Evolutionary conservation across 768 basidiomycete species (phyloP), one percentile per base, ranked within the genome.

Genomic region (Suillus luteus): DNA sequence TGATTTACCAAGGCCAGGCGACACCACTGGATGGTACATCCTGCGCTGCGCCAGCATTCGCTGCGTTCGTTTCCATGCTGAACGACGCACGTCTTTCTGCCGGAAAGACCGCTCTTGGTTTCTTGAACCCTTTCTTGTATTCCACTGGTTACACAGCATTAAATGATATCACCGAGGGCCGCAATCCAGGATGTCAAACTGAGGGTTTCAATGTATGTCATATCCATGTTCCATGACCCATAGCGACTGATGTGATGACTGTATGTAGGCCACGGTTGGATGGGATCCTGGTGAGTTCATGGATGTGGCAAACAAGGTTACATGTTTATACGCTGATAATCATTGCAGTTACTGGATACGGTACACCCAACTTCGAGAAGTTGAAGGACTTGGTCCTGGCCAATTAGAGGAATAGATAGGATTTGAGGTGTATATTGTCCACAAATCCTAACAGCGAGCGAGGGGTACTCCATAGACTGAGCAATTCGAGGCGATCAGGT

Each of bases 71-170:
- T 22, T 81, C 88, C 2, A 80, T 91, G 65, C 74, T 91, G 58
- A 90, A 90, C 59, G 87, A 90, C 62, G 86, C 82, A 2, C 82
- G 86, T 11, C 70, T 88, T 35, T 72, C 74, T 3, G 76, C 75
- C 0, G 76, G 78, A 0, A 73, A 77, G 55, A 68, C 74, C 10
- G 61, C 86, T 27, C 75, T 90, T n/a, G 89, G 89, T 0, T 89
- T 89, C 76, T 76, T 91, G 64, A 90, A 90, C 71, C 88, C 87
- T 2, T 77, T 86, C 59, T 61, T 90, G 1, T 90, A 90, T 70
- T 61, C 68, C 15, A 62, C 44, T n/a, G 78, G 77, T 0, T 65
- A 64, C n/a, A 19, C 67, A 9, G 70, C 67, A 0, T 76, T 89
- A 62, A 88, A 86, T 62, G 89, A 90, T 66, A 82, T 90, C 67